Conservation (phyloP, 1,284 basidiomycete species). For the Jaminaea rosea region DNA sequence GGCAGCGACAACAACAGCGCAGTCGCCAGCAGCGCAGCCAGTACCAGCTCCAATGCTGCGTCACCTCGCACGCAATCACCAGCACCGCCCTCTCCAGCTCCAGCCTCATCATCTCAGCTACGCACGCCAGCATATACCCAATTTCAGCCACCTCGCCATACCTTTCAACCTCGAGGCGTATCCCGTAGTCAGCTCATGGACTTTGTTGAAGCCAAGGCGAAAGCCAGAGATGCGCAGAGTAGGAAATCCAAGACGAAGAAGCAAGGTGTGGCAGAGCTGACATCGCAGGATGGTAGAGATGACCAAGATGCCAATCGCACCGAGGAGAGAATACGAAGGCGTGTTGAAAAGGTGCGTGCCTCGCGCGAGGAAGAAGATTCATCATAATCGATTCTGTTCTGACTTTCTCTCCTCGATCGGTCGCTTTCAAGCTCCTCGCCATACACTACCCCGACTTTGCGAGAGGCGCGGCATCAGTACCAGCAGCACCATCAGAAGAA, state of each 20-base stretch:
- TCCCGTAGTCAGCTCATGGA: neutral
- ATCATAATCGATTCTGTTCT: constrained; percentile 3
- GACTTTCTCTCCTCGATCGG: no score
- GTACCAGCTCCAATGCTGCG: neutral
- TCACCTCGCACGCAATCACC: neutral
- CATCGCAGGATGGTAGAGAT: no score
- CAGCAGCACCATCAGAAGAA: neutral
- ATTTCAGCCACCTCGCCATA: neutral
- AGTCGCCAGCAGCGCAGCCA: neutral
- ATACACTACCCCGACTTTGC: constrained; percentile 15
- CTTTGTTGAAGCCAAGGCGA: neutral
- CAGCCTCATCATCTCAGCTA: no score
- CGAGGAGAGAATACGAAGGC: constrained; percentile 34
- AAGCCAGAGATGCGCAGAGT: neutral
- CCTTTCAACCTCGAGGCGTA: neutral
- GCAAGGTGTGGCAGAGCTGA: neutral
- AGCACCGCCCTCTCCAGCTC: neutral
- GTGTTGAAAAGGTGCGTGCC: constrained; percentile 34
- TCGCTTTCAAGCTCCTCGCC: constrained; percentile 15
- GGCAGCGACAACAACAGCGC: neutral
- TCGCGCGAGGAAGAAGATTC: neutral
- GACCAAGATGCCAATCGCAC: constrained; percentile 13
- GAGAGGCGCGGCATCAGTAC: neutral
- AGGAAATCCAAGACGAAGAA: neutral
- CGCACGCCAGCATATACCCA: neutral